Conservation (phyloP, 2,329 filamentous ascomycete species). For the Talaromyces sp. region DNA sequence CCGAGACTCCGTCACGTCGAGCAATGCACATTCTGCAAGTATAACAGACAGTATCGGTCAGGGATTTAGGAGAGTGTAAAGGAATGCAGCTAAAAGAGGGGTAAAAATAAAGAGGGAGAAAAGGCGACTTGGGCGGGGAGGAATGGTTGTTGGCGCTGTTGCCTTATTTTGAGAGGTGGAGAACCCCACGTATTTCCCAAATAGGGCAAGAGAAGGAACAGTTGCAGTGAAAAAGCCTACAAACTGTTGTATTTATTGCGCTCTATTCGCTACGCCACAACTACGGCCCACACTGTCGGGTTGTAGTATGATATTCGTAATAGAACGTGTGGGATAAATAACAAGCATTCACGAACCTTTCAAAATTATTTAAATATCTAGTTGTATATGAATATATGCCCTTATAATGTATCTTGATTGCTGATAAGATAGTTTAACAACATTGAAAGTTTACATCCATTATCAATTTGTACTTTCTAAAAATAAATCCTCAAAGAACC, state of each 20-base stretch:
- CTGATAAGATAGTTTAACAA: no score
- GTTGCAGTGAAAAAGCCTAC: no score
- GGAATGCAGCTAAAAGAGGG: neutral
- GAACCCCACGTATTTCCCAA: neutral
- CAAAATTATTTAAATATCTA: no score
- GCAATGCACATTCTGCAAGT: neutral
- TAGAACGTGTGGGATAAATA: no score
- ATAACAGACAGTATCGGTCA: neutral
- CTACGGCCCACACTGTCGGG: no score
- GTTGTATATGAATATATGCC: no score
- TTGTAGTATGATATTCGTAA: no score
- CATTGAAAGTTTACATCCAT: neutral
- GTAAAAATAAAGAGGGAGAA: neutral
- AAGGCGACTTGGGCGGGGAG: neutral
- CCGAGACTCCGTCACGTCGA: neutral
- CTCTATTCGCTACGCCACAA: no score
- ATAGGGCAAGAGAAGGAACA: neutral
- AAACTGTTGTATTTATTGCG: no score
- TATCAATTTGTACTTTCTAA: neutral
- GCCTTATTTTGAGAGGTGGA: neutral
- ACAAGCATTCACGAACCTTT: no score
- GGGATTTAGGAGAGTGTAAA: neutral
- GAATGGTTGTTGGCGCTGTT: neutral
- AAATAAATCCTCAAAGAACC: neutral
- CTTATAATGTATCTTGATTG: no score